phyloP scores from a whole-genome alignment of 441 rosid genomes.

The Hura crepitans region DNA sequence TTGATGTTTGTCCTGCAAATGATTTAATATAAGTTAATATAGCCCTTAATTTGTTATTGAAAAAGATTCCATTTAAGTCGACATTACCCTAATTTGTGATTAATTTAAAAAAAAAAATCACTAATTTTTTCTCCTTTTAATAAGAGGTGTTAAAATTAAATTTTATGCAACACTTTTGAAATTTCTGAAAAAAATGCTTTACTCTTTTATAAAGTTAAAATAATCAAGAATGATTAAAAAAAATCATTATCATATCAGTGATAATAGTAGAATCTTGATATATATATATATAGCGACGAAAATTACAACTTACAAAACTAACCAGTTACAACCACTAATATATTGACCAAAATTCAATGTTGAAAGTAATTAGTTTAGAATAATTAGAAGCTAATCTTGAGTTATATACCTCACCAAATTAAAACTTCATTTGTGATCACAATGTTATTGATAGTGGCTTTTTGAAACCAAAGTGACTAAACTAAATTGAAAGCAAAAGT shows the following conservation, averaged over 20 bases:
- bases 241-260: constrained; percentile 2
- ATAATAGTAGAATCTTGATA: too few species aligned
- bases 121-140: neutral
- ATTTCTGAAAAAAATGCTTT: too few species aligned
- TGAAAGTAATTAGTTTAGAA: constrained; percentile 20
- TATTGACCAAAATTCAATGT: neutral
- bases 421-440: neutral
- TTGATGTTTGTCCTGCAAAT: constrained; percentile 22
- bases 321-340: constrained; percentile 10
- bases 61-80: too few species aligned
- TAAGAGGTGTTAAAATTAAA: too few species aligned
- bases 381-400: constrained; percentile 26
- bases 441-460: neutral
- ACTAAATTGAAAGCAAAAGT: neutral
- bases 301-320: constrained; percentile 10
- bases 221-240: too few species aligned
- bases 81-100: too few species aligned
- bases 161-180: too few species aligned
- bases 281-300: too few species aligned
- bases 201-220: too few species aligned
- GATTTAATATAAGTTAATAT: constrained; percentile 24
- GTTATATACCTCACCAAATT: constrained; percentile 23
- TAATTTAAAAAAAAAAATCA: too few species aligned
- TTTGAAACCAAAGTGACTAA: neutral
- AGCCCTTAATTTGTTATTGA: constrained; percentile 11